Evolutionary conservation across 2,329 filamentous ascomycete species (phyloP).

Genomic region (Alternaria arborescens): DNA sequence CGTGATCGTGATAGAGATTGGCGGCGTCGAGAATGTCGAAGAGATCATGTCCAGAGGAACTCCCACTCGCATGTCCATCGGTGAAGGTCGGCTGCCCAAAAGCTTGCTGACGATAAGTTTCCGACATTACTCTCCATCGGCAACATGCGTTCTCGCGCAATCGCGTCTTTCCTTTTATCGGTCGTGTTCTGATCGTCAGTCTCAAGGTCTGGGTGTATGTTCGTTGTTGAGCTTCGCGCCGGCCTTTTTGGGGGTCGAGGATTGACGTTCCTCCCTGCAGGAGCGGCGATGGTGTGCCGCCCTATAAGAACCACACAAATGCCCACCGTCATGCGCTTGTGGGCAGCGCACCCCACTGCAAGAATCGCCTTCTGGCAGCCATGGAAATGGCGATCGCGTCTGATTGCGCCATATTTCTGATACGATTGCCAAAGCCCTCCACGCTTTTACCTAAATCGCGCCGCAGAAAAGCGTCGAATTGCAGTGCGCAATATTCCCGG

Average conservation of each 20-base stretch:
- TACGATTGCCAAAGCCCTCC: conserved; percentile 21
- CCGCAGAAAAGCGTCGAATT: background rate
- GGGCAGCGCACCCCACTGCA: conserved; percentile 31
- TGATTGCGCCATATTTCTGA: conserved; percentile 35
- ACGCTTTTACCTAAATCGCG: conserved; percentile 35
- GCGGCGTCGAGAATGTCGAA: conserved; percentile 41
- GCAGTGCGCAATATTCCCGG: background rate
- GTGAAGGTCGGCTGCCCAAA: conserved; percentile 51
- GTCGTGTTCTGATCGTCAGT: conserved; percentile 7
- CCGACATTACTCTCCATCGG: conserved; percentile 52
- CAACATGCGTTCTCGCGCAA: conserved; percentile 24
- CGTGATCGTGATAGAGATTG: conserved; percentile 39
- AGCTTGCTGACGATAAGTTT: conserved; percentile 39
- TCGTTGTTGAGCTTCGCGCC: conserved; percentile 26
- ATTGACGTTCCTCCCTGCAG: conserved; percentile 34
- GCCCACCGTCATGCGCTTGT: conserved; percentile 30
- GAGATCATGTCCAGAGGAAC: conserved; percentile 52
- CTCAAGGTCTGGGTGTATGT: conserved; percentile 18
- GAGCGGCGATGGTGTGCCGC: conserved; percentile 34
- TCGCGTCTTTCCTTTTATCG: conserved; percentile 15
- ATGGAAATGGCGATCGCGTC: conserved; percentile 26
- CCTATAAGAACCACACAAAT: conserved; percentile 41
- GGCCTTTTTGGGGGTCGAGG: conserved; percentile 23
- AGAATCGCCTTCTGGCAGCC: conserved; percentile 22
- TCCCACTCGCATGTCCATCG: conserved; percentile 49